Evolutionary conservation across 768 basidiomycete genomes (phyloP).

Genomic region (Pleurotus pulmonarius): DNA sequence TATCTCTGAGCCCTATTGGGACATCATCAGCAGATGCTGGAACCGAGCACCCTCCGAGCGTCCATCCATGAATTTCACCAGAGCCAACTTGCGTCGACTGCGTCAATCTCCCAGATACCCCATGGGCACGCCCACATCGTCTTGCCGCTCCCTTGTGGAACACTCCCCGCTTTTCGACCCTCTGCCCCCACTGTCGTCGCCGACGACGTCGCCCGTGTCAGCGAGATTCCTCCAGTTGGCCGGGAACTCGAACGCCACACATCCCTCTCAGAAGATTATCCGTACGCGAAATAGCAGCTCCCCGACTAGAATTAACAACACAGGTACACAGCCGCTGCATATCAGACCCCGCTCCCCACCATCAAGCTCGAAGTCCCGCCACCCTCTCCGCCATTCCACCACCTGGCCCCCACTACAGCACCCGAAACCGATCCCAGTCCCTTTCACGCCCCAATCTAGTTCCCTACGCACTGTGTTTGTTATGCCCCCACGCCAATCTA

Average conservation of each 20-base stretch:
- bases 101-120: background rate
- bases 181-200: background rate
- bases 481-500: background rate
- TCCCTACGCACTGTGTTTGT: background rate
- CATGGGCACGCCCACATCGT: background rate
- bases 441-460: background rate
- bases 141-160: background rate
- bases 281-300: background rate
- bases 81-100: background rate
- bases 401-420: slow-evolving; percentile 4
- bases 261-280: background rate
- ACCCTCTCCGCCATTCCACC: slow-evolving; percentile 1
- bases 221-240: background rate
- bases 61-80: background rate
- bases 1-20: slow-evolving; percentile 5
- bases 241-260: background rate
- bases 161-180: background rate
- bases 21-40: slow-evolving; percentile 9
- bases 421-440: no score
- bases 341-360: background rate
- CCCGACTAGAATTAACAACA: background rate
- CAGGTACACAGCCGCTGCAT: background rate
- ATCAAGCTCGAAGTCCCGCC: background rate
- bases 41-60: background rate
- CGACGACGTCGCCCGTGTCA: background rate